phyloP scores from a whole-genome alignment of 2,329 filamentous ascomycete species.

The Fusarium transvaalense region DNA sequence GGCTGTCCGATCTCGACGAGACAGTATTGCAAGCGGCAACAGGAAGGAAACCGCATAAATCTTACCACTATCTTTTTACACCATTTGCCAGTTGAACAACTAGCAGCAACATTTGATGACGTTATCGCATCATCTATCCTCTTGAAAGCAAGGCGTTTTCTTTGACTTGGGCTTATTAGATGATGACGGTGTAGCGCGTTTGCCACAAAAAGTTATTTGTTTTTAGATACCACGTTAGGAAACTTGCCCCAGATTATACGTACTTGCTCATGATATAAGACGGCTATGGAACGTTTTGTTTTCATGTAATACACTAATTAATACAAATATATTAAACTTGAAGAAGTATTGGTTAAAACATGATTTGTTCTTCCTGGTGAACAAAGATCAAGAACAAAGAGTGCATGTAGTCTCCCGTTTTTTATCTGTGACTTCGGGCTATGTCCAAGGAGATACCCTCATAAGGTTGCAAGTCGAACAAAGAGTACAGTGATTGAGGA shows the following conservation, averaged over 20 bases:
- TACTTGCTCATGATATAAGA: constrained; percentile 16
- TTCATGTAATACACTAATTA: constrained; percentile 30
- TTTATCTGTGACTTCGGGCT: no score
- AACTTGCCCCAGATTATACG: constrained; percentile 12
- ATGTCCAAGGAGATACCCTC: no score
- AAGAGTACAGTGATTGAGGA: no score
- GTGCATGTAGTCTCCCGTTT: no score
- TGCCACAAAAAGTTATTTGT: constrained; percentile 25
- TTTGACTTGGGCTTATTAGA: constrained; percentile 21
- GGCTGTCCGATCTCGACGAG: constrained; percentile 38
- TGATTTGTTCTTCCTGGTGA: background rate
- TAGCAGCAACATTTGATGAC: background rate
- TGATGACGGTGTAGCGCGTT: constrained; percentile 17
- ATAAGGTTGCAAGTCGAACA: no score
- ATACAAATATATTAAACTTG: constrained; percentile 5
- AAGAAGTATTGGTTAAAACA: background rate
- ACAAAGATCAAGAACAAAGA: no score
- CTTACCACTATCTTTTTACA: background rate
- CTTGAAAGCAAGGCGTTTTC: constrained; percentile 26
- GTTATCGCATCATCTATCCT: constrained; percentile 11
- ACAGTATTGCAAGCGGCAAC: constrained; percentile 28
- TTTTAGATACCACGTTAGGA: constrained; percentile 21
- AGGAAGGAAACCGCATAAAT: constrained; percentile 44
- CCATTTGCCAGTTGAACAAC: constrained; percentile 4
- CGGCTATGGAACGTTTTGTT: constrained; percentile 20